Conservation (phyloP, 495 filamentous ascomycete genomes). For the Neurospora sp. region DNA sequence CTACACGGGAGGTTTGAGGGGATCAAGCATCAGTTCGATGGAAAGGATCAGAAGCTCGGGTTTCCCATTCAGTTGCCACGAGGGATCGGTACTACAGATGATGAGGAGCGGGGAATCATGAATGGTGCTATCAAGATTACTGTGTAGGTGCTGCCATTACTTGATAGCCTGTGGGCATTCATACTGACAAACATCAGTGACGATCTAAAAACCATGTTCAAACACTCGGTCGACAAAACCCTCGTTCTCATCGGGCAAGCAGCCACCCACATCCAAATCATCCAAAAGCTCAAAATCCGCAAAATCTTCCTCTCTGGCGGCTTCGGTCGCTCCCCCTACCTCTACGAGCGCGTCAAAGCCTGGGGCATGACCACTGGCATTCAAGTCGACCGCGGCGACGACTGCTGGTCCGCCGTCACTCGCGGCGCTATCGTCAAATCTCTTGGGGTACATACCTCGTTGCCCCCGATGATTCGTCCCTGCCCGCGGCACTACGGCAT, state of each 20-base stretch:
- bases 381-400: constrained; percentile 12
- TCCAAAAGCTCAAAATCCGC: constrained; percentile 11
- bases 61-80: constrained; percentile 10
- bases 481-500: constrained; percentile 25
- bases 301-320: constrained; percentile 20
- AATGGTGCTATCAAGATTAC: constrained; percentile 14
- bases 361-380: constrained; percentile 10
- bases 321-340: constrained; percentile 15
- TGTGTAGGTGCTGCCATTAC: not conserved
- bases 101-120: constrained; percentile 7
- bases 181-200: constrained; percentile 4
- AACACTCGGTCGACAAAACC: constrained; percentile 14
- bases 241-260: constrained; percentile 14
- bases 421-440: constrained; percentile 24
- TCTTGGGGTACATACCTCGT: constrained; percentile 16
- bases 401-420: constrained; percentile 23
- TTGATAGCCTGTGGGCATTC: not conserved
- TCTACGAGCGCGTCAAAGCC: constrained; percentile 8
- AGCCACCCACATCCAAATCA: constrained; percentile 13
- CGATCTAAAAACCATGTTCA: constrained; percentile 14
- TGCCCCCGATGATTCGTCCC: constrained; percentile 5
- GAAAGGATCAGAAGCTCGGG: constrained; percentile 11
- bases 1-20: constrained; percentile 18
- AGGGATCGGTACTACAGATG: constrained; percentile 2
- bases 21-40: constrained; percentile 21